Base-by-base conservation (phyloP, 352 stramenopile species). In the Thraustotheca clavata region DNA sequence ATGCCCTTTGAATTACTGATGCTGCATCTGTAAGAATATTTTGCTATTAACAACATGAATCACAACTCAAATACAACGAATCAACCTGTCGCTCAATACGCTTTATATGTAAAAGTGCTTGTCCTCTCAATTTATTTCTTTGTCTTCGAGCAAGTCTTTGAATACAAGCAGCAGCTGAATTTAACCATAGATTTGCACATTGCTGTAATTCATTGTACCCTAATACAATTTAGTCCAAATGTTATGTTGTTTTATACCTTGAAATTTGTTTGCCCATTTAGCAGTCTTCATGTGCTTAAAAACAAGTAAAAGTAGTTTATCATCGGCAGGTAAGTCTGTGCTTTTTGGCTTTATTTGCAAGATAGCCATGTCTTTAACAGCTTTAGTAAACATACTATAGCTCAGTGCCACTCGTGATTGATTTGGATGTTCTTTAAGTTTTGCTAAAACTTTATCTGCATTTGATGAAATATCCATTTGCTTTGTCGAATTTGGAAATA, bases 381-480 rank as follows among this genome's bases (percentile, higher is more conserved):
- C 38, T 34, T 36, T 34, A 6, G 47, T 33, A 40, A 65, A 65
- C 16, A 38, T 33, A 8, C 41, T 11, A 22, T 40, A 65, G 22
- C 41, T 18, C 14, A 65, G 57, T 0, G 57, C 41, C n/a, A 43
- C 24, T 8, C 57, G 57, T 31, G 57, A 65, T 33, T 65, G 57
- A 4, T 20, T 54, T 33, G 57, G 57, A 41, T 65, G 38, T 32
- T 43, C 57, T 54, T 65, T 65, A 11, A 65, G 26, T 18, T 54
- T 55, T 11, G 27, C 38, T 2, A 65, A 46, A 11, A 65, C 57
- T 3, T 43, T 27, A 38, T 65, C 57, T 3, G 57, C 57, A 20
- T 65, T 46, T 2, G 57, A 65, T 24, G 57, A 35, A n/a, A 65
- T 65, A 27, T 65, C 57, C 57, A 65, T 55, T 9, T 54, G 27